Base-by-base conservation (phyloP, 129 eudicot genomes). In the Glebionis coronaria region DNA sequence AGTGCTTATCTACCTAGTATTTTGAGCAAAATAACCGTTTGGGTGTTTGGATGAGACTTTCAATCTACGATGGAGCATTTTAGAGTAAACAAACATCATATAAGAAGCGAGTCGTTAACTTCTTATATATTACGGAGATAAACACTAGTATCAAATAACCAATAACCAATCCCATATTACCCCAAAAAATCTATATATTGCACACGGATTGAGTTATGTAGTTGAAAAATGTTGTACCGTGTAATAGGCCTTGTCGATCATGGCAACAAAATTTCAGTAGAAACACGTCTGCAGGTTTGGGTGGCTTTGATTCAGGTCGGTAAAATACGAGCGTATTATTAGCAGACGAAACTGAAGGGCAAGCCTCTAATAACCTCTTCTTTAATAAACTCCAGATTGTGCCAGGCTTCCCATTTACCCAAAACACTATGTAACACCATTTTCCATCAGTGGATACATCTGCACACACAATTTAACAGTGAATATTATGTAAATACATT, bases 381-480 rank as follows among this genome's bases (percentile, higher is more conserved):
- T 85, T 85, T 81, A 84, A 74, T 76, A 87, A 79, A 64, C 74
- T 76, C 97, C 97, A 91, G 28, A 88, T 74, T 11, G 95, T 87
- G 56, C 56, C 78, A 1, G 83, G 81, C 56, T 76, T 77, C 15
- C 86, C 87, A 1, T 66, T 44, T 3, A 85, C 95, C 95, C 95
- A 87, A 46, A 91, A 82, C 60, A 91, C 84, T 72, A 91, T 59
- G 81, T 82, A 91, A 80, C 95, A 91, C 97, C 97, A 87, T 61
- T 83, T 87, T 74, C 93, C 95, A 70, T 87, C 95, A 4, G 95
- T 91, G 4, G 97, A 85, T 61, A 87, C 84, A 82, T 90, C 97
- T 90, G 21, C 77, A 83, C 7, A 62, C 14, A 45, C 56, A 42
- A 27, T 15, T 69, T 63, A 69, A 73, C 20, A 64, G 12, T 47